Base-by-base conservation (phyloP, 352 stramenopile species). In the Proteromonas lacertae region DNA sequence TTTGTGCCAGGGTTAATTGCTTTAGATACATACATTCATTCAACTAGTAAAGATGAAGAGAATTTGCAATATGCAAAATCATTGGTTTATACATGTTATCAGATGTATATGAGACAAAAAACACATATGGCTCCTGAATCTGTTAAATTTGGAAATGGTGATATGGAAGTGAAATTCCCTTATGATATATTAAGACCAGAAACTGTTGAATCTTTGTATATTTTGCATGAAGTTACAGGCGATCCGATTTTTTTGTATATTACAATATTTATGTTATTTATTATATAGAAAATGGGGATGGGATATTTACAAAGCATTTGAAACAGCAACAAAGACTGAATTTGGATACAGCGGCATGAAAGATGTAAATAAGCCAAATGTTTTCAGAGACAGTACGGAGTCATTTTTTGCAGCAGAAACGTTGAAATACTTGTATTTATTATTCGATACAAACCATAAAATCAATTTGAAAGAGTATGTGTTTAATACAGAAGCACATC, bases 321-420 rank as follows among this genome's bases (percentile, higher is more conserved):
- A 96, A 40, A 59, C 58, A 17, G 59, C 89, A 43, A 76, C 73
- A 42, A 75, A 74, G 49, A 69, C 68, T 18, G 53, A 63, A 17
- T 60, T 61, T 45, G 79, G 64, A 3, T 93, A 89, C 44, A 77
- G 68, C 7, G 55, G 47, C 32, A 43, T 70, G 32, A 50, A 38
- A 12, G 51, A 74, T 42, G 62, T 78, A 6, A 66, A 22, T 50
- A 51, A 2, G 34, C 55, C 18, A 34, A 44, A 25, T 9, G 21
- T 17, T 26, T 2, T 29, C 5, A 61, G 91, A n/a, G 66, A 94
- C 62, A 66, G 75, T 38, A 92, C 92, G 81, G 80, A 96, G 53
- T 90, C 66, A 35, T 98, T 95, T 54, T 96, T 94, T 51, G 45
- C 92, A 23, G 79, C 81, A 9, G 86, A 96, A 59, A 96, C 82